Base-by-base conservation (phyloP, 768 basidiomycete genomes). In the Cantharellus anzutake region DNA sequence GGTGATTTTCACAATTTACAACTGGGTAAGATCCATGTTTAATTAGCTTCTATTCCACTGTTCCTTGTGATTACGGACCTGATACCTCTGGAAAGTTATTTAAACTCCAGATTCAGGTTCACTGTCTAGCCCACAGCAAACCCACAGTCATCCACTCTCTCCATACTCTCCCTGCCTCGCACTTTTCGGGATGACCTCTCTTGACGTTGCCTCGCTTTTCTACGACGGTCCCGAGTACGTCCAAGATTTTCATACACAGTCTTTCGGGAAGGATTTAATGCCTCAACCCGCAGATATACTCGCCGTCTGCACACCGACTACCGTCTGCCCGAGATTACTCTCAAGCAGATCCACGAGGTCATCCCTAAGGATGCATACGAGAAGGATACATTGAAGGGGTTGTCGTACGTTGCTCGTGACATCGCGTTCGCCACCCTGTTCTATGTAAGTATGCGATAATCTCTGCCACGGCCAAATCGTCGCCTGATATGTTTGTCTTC, bases 321-420 rank as follows among this genome's bases (percentile, higher is more conserved):
- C 66, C 66, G 67, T 20, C 78, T 78, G 4, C 77, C 79, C 2
- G 72, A 67, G 7, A 70, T 74, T 16, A 76, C 75, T 0, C 67
- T 80, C 50, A 79, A 78, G 66, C 73, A 79, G 58, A 70, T 80
- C 58, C 78, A 78, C 59, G 75, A 77, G 61, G 77, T 75, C 3
- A 77, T 80, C 20, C 78, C 79, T 1, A 79, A 76, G 67, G 69
- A 78, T 50, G 67, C 79, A 4, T 68, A 78, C 16, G 70, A 75
- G 73, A 69, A 65, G 70, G 70, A 74, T 59, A 65, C 74, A 38
- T 41, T 69, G 4, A 73, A 68, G 58, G 73, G 74, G 16, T 65
- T 70, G 2, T 67, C 69, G 52, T 79, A 76, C 63, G 67, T 78
- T 50, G 61, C 71, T 48, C 73, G 78, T 41, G 75, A 78, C 66